phyloP scores from a whole-genome alignment of 371 early-diverging fungal species.

The Fennellomyces sp. region DNA sequence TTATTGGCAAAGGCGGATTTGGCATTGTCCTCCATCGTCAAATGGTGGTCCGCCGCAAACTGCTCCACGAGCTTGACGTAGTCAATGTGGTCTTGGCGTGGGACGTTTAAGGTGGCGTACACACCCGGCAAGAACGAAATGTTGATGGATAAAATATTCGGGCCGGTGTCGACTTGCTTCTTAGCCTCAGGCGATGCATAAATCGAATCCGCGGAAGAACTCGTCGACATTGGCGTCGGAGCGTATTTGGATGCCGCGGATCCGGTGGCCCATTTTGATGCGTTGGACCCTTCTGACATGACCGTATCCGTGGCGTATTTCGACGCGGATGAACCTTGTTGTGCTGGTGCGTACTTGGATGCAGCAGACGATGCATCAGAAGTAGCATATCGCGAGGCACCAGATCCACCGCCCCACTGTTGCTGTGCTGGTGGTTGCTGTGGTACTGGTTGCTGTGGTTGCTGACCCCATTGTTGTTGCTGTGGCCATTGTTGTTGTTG shows the following conservation, averaged over 20 bases:
- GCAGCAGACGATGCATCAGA: slow-evolving; percentile 2
- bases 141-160: slow-evolving; percentile 31
- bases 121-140: slow-evolving; percentile 38
- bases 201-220: slow-evolving; percentile 10
- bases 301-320: not conserved
- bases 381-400: slow-evolving; percentile 23
- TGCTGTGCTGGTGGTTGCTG: slow-evolving; percentile 2
- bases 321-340: not conserved
- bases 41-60: slow-evolving; percentile 30
- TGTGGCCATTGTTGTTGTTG: not conserved
- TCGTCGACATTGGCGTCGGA: slow-evolving; percentile 4
- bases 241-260: slow-evolving; percentile 10
- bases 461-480: not conserved
- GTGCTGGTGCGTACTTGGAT: not conserved
- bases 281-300: no score
- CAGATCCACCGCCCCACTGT: not conserved
- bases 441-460: not conserved
- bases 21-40: slow-evolving; percentile 24
- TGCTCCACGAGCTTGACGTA: slow-evolving; percentile 26
- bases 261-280: slow-evolving; percentile 11
- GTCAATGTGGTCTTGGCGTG: slow-evolving; percentile 25
- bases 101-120: slow-evolving; percentile 27
- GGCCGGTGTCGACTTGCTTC: not conserved
- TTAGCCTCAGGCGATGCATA: slow-evolving; percentile 1
- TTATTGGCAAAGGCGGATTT: slow-evolving; percentile 28